phyloP scores from a whole-genome alignment of 495 filamentous ascomycete genomes.

The Cercophora sp. region DNA sequence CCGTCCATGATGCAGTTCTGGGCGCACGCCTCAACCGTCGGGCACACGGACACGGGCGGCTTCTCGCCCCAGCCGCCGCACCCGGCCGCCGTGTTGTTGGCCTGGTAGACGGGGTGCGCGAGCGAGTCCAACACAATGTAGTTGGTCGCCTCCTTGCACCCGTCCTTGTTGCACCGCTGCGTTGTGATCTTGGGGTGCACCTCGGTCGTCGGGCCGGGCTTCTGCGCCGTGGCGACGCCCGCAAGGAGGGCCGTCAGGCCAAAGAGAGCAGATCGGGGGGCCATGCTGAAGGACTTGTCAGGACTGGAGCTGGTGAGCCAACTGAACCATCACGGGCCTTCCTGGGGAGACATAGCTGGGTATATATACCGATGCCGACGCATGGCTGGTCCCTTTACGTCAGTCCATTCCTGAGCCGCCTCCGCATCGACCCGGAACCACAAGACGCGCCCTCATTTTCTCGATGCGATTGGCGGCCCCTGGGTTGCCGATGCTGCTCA shows the following conservation, averaged over 20 bases:
- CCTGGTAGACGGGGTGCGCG: conserved; percentile 23
- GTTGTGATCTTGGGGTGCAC: conserved; percentile 56
- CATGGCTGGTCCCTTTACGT: neutral
- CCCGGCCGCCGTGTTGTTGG: conserved; percentile 1
- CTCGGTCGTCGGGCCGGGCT: conserved; percentile 22
- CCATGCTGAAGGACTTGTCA: conserved; percentile 12
- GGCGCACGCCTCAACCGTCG: conserved; percentile 42
- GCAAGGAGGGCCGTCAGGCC: conserved; percentile 17
- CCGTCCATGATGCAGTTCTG: conserved; percentile 52
- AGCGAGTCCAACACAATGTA: conserved; percentile 58
- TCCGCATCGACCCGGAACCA: neutral
- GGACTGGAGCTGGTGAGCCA: too few species aligned
- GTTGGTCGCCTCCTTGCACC: conserved; percentile 49
- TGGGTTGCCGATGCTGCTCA: neutral
- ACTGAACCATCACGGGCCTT: too few species aligned
- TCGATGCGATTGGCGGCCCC: conserved; percentile 7
- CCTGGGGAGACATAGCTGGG: neutral
- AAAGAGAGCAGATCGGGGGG: conserved; percentile 13
- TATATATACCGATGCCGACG: neutral
- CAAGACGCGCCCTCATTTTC: neutral
- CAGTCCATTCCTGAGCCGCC: neutral
- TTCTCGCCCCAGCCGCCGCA: conserved; percentile 46
- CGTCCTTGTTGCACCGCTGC: conserved; percentile 50
- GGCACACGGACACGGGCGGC: conserved; percentile 39
- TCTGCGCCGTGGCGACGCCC: conserved; percentile 18